Evolutionary conservation across 495 filamentous ascomycete genomes (phyloP).

Genomic region (Hypoxylon fuscum): DNA sequence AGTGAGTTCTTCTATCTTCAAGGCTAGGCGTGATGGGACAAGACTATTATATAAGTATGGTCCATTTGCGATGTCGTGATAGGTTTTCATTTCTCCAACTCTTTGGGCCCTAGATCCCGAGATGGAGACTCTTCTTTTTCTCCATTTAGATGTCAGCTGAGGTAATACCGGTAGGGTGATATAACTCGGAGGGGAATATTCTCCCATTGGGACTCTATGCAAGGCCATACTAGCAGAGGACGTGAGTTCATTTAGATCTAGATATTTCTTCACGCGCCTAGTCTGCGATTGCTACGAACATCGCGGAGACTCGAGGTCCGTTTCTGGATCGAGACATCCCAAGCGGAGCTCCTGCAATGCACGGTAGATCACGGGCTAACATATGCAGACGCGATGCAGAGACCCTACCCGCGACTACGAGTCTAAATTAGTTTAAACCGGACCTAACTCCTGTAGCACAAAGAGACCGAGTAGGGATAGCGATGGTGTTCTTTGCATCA

Average conservation of each 20-base stretch:
- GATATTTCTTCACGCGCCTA: neutral
- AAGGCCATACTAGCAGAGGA: neutral
- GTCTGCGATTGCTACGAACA: slow-evolving; percentile 8
- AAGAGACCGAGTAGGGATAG: neutral
- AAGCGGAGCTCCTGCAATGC: slow-evolving; percentile 32
- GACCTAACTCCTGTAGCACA: slow-evolving; percentile 10
- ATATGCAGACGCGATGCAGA: slow-evolving; percentile 25
- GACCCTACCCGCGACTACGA: slow-evolving; percentile 5
- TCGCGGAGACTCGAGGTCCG: slow-evolving; percentile 29
- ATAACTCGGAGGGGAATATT: neutral
- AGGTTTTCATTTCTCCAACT: neutral
- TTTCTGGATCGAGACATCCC: slow-evolving; percentile 22
- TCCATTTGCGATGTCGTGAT: slow-evolving; percentile 3
- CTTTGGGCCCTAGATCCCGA: slow-evolving; percentile 8
- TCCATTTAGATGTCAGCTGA: slow-evolving; percentile 4
- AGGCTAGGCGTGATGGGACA: neutral
- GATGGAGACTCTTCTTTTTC: neutral
- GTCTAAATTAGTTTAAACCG: slow-evolving; percentile 5
- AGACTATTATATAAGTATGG: neutral
- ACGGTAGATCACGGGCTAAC: slow-evolving; percentile 29
- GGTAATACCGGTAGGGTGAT: too few relatives aligned
- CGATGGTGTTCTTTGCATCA: neutral
- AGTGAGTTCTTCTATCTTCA: neutral
- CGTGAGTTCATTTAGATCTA: slow-evolving; percentile 16
- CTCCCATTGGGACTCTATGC: neutral